A percentile compares a stretch with the other conserved stretches of the same genome.
Conservation (phyloP, 2,329 filamentous ascomycete genomes). For the Emmonsiellopsis sp. region DNA sequence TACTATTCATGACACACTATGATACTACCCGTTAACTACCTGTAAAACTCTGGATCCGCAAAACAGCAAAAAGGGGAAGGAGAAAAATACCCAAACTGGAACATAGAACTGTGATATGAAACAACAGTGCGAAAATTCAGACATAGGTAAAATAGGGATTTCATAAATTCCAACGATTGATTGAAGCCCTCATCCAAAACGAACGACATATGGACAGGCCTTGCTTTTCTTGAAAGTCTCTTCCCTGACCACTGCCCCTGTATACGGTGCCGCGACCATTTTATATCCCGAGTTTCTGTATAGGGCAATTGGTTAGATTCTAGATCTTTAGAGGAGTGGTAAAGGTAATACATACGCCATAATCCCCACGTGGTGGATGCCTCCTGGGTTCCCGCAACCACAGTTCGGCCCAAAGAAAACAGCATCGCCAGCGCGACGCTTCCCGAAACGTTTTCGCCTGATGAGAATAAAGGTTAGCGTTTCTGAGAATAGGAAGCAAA, state of each 20-base stretch:
- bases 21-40: too few species aligned
- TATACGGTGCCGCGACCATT: neutral
- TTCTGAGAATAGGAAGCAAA: neutral
- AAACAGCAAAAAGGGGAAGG: too few species aligned
- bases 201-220: neutral
- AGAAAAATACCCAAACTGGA: too few species aligned
- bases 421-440: slow-evolving; percentile 18
- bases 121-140: too few species aligned
- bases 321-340: neutral
- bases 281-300: neutral
- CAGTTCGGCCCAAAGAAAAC: slow-evolving; percentile 17
- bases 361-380: slow-evolving; percentile 16
- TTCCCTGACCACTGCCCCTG: neutral
- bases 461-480: neutral
- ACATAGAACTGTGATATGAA: too few species aligned
- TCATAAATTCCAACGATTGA: neutral
- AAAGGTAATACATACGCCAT: slow-evolving; percentile 21
- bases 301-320: neutral
- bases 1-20: too few species aligned
- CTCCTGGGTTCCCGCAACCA: slow-evolving; percentile 1
- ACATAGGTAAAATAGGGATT: neutral
- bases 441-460: slow-evolving; percentile 16
- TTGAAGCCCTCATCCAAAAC: neutral
- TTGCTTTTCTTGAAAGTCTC: neutral
- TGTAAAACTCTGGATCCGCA: too few species aligned